phyloP scores from a whole-genome alignment of 2,329 filamentous ascomycete species.

The Aaosphaeria pasadenensis region DNA sequence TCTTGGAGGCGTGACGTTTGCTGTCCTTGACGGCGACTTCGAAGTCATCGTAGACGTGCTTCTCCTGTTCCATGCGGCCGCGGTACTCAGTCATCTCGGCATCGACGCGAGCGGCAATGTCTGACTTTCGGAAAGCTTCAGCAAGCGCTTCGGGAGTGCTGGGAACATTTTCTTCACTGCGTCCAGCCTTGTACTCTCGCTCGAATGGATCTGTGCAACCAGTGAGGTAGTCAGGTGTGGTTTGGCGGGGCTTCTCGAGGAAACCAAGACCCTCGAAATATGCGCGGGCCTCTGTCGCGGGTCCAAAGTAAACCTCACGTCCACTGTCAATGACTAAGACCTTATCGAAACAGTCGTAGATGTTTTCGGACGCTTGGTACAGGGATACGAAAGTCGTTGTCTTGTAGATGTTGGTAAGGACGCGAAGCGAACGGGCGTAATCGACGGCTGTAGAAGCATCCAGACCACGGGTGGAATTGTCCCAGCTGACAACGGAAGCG shows the following conservation, averaged over 20 bases:
- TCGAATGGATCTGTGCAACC: constrained; percentile 84
- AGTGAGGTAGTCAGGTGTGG: constrained; percentile 77
- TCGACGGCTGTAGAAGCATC: constrained; percentile 38
- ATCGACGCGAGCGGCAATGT: constrained; percentile 54
- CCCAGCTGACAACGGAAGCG: constrained; percentile 67
- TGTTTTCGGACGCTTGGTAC: constrained; percentile 82
- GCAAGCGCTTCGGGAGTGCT: constrained; percentile 65
- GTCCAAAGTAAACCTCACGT: constrained; percentile 73
- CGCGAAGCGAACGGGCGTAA: constrained; percentile 47
- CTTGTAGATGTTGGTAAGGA: constrained; percentile 77
- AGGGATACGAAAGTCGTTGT: constrained; percentile 82
- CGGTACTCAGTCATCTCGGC: constrained; percentile 70
- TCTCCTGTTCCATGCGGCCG: constrained; percentile 60
- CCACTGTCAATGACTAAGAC: constrained; percentile 78
- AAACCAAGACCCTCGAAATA: constrained; percentile 81
- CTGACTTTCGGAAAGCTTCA: constrained; percentile 67
- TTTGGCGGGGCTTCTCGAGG: constrained; percentile 70
- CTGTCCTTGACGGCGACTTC: constrained; percentile 70
- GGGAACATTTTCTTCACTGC: constrained; percentile 64
- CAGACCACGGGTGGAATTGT: constrained; percentile 47
- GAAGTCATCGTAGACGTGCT: constrained; percentile 72
- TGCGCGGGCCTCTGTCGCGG: constrained; percentile 60
- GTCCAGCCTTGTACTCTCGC: constrained; percentile 68
- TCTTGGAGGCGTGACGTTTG: constrained; percentile 70
- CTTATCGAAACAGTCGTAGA: constrained; percentile 78